Conservation (phyloP, 352 stramenopile species). For the Phytophthora fragariaefolia region DNA sequence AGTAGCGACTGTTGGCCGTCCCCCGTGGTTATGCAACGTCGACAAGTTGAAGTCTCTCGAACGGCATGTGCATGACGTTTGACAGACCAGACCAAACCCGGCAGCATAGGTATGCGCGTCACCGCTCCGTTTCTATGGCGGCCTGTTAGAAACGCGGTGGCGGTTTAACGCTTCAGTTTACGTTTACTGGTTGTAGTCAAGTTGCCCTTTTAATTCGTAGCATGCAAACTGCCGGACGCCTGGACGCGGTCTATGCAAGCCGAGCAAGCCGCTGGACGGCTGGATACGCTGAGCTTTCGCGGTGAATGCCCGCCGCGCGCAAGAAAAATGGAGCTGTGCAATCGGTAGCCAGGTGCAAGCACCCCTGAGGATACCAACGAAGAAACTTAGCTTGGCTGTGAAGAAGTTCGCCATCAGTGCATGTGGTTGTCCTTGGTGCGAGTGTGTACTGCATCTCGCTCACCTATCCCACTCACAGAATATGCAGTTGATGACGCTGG, state of each 20-base stretch:
- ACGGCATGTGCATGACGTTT: conserved; percentile 13
- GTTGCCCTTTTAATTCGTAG: not conserved
- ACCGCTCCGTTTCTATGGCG: conserved; percentile 13
- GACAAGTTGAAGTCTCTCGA: conserved; percentile 15
- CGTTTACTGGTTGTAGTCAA: too few species aligned
- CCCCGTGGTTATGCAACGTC: not conserved
- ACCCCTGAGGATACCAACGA: too few species aligned
- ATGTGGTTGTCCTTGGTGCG: too few species aligned
- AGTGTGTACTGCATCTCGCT: too few species aligned
- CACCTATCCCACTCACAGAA: too few species aligned
- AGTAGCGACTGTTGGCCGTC: conserved; percentile 12
- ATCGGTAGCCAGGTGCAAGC: too few species aligned
- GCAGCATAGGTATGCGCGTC: conserved; percentile 28
- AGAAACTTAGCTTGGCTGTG: too few species aligned
- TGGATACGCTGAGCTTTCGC: conserved; percentile 7
- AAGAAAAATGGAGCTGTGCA: conserved; percentile 3
- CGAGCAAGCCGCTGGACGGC: conserved; percentile 2
- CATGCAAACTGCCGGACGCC: conserved; percentile 7
- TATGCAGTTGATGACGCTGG: too few species aligned
- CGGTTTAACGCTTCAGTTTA: too few species aligned
- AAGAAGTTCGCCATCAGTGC: too few species aligned
- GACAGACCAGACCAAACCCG: not conserved
- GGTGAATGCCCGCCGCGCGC: conserved; percentile 4
- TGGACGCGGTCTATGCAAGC: not conserved
- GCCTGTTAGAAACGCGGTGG: conserved; percentile 13